phyloP scores from a whole-genome alignment of 306 rosid species.

The Cucurbita pepo region DNA sequence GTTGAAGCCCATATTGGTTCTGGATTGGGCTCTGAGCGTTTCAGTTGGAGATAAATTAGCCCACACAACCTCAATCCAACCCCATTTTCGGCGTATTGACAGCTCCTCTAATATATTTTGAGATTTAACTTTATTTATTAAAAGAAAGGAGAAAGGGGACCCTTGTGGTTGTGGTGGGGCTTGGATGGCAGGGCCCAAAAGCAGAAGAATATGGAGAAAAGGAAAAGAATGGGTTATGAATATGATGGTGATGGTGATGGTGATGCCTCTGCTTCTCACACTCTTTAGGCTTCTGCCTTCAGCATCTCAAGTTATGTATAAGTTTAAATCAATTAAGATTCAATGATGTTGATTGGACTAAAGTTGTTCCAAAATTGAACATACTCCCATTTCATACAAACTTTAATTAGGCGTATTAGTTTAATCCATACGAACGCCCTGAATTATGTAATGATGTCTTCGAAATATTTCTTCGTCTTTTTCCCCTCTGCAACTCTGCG shows the following conservation, averaged over 20 bases:
- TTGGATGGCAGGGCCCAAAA: neutral
- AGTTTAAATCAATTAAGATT: neutral
- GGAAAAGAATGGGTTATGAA: neutral
- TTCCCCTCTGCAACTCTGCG: slow-evolving; percentile 3
- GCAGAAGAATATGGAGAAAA: neutral
- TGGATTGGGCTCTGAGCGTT: no score
- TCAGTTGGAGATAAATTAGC: no score
- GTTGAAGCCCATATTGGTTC: no score
- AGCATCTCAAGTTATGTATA: no score
- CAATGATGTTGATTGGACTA: neutral
- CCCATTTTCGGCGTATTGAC: no score
- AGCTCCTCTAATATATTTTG: no score
- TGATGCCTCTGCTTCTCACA: no score
- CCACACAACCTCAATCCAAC: no score
- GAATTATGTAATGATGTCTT: neutral
- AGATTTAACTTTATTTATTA: no score
- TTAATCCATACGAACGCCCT: neutral
- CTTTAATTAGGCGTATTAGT: neutral
- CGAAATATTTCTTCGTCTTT: neutral
- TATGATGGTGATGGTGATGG: no score
- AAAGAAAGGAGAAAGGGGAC: no score
- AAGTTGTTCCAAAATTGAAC: neutral
- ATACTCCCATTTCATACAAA: neutral
- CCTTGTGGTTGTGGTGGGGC: neutral
- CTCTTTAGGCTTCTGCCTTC: no score